These are phyloP conservation scores for Microstegium vimineum DNA, from an alignment of 176 grass and related monocot genomes.

Conservation along the genomic window DNA sequence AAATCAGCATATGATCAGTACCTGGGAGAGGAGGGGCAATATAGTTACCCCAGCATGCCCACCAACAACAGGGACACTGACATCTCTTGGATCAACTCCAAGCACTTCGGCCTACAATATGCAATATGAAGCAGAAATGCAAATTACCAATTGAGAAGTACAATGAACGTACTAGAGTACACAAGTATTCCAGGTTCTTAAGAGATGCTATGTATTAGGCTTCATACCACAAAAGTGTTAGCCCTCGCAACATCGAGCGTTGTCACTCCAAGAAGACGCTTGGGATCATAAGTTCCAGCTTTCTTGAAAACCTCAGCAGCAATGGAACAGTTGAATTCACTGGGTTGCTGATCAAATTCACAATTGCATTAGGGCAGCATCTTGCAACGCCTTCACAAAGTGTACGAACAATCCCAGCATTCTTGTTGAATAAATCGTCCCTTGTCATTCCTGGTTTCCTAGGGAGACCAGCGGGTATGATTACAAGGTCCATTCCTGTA, in stretches of 20 bases:
- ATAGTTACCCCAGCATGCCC: conserved; percentile 80
- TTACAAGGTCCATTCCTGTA: conserved; percentile 88
- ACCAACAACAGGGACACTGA: conserved; percentile 74
- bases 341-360: conserved; percentile 97
- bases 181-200: neutral
- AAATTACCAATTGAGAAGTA: neutral
- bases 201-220: neutral
- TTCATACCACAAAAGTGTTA: conserved; percentile 96
- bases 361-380: conserved; percentile 72
- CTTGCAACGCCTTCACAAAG: conserved; percentile 80
- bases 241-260: conserved; percentile 97
- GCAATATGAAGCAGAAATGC: conserved; percentile 4
- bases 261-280: conserved; percentile 88
- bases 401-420: conserved; percentile 82
- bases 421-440: conserved; percentile 98
- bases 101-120: conserved; percentile 80
- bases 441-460: conserved; percentile 99
- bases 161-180: neutral
- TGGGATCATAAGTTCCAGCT: conserved; percentile 86
- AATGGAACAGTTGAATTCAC: conserved; percentile 93
- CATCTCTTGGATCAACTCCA: conserved; percentile 82
- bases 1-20: neutral
- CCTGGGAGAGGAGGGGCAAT: conserved; percentile 74
- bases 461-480: conserved; percentile 93
- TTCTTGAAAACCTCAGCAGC: conserved; percentile 99